phyloP scores from a whole-genome alignment of 371 early-diverging fungal genomes.

The Circinella minor region DNA sequence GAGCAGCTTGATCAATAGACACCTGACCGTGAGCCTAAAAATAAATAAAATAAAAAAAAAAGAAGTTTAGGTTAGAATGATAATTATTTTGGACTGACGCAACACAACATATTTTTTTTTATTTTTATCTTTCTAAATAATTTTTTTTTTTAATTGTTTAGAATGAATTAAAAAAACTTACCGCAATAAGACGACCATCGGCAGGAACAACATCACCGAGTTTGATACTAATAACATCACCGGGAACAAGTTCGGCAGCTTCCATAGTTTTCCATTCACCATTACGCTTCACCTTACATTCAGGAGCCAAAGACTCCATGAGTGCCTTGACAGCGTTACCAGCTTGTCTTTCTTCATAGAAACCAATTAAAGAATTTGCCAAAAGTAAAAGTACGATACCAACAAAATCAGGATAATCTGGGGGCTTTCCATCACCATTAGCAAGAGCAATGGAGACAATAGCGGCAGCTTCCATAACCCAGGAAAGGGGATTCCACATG shows the following conservation, averaged over 20 bases:
- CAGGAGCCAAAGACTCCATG: slow-evolving; percentile 76
- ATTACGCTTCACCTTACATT: slow-evolving; percentile 71
- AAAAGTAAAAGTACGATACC: slow-evolving; percentile 82
- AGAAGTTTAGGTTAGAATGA: background rate
- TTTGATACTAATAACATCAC: slow-evolving; percentile 76
- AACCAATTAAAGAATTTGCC: slow-evolving; percentile 87
- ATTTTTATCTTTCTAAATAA: no score
- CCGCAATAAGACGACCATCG: slow-evolving; percentile 65
- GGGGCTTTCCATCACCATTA: slow-evolving; percentile 68
- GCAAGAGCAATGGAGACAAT: slow-evolving; percentile 74
- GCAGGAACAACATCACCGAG: slow-evolving; percentile 85
- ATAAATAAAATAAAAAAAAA: background rate
- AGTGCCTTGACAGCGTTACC: slow-evolving; percentile 82
- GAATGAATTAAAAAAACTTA: background rate
- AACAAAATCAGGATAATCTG: slow-evolving; percentile 87
- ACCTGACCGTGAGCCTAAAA: slow-evolving; percentile 50
- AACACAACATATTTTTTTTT: slow-evolving; percentile 4
- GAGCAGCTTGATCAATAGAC: slow-evolving; percentile 78
- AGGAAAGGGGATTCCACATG: slow-evolving; percentile 84
- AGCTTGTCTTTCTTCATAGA: slow-evolving; percentile 82
- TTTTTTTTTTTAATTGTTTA: no score
- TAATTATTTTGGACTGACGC: slow-evolving; percentile 6
- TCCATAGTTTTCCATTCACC: slow-evolving; percentile 62
- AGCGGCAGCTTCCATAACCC: slow-evolving; percentile 83
- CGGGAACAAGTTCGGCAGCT: slow-evolving; percentile 69